A percentile compares a stretch with the other conserved stretches of the same genome.
Evolutionary conservation across 2,329 filamentous ascomycete species (phyloP).

Genomic region (Stagonosporopsis tanaceti): DNA sequence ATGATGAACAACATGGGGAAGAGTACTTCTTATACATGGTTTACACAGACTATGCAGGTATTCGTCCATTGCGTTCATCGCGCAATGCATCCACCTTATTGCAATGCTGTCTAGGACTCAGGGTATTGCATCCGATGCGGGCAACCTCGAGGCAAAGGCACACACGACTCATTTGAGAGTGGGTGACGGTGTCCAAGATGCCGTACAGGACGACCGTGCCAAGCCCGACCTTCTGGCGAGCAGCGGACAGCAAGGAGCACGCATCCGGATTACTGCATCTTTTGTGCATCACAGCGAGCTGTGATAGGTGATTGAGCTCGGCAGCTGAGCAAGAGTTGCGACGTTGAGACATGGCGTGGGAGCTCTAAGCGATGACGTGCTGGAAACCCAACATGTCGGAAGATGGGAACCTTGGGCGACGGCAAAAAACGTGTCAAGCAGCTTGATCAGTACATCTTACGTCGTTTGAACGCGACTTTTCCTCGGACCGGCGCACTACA

Average conservation of each 20-base stretch:
- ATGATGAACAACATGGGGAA: too few relatives aligned
- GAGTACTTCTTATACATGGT: too few relatives aligned
- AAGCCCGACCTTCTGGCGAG: neutral
- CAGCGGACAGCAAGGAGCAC: neutral
- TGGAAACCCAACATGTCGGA: constrained; percentile 7
- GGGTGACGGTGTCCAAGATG: neutral
- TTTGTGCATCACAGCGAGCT: neutral
- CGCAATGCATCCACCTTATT: constrained; percentile 3
- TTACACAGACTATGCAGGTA: too few relatives aligned
- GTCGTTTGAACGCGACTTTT: too few relatives aligned
- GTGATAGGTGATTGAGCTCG: neutral
- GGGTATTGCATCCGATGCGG: neutral
- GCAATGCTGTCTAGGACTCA: neutral
- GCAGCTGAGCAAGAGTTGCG: neutral
- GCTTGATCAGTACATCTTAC: neutral
- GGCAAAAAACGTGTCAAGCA: neutral
- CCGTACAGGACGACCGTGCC: neutral
- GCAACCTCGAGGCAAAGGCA: neutral
- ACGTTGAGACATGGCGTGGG: constrained; percentile 1
- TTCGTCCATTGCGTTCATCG: neutral
- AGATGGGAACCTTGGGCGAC: neutral
- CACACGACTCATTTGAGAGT: neutral
- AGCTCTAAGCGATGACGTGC: constrained; percentile 8
- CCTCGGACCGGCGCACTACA: neutral
- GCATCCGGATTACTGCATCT: neutral